Base-by-base conservation (phyloP, 1,284 basidiomycete genomes). In the Pseudomicrostroma phylloplanum region DNA sequence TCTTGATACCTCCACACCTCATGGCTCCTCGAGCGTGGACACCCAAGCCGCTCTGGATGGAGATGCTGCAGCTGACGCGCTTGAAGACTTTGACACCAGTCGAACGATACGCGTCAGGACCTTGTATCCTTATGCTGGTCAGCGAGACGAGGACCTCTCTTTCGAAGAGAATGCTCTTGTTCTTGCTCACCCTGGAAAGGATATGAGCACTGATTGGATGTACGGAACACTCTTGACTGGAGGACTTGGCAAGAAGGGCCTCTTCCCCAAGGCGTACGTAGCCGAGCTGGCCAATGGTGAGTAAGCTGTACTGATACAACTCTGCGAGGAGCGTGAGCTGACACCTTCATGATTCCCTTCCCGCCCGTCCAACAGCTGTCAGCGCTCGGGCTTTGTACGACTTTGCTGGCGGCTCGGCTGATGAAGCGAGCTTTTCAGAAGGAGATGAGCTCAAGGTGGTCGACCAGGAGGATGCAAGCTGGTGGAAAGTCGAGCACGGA, bases 211-310 rank as follows among this genome's bases (percentile, higher is more conserved):
- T 51, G 81, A 82, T 13, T 98, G 96, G 94, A 93, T 92, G 89
- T 91, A 90, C 78, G 94, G 92, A 46, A 88, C 83, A n/a, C 77
- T 86, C 11, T 81, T 88, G 19, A 85, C 82, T 53, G 85, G 84
- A 21, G 55, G 36, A 0, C 55, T 58, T 48, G 86, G 88, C 17
- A 86, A 85, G 74, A 84, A 86, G 55, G 94, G 94, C 1, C 87
- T 92, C 82, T 91, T 97, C 85, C 96, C 96, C 0, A 88, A 88
- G 76, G 87, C 88, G 1, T 98, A 96, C 75, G 68, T 78, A 7
- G 56, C 55, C 23, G 30, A 58, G 9, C 69, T 77, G 11, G 62
- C 69, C 17, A 59, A 68, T 11, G 62, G 68, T 67, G 60, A 68
- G 66, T 71, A 23, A 7, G 46, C 4, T 7, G 46, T 11, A 48